These are phyloP conservation scores for Penicillium griseofulvum DNA, from an alignment of 2,329 filamentous ascomycete species.

Conservation along the genomic window DNA sequence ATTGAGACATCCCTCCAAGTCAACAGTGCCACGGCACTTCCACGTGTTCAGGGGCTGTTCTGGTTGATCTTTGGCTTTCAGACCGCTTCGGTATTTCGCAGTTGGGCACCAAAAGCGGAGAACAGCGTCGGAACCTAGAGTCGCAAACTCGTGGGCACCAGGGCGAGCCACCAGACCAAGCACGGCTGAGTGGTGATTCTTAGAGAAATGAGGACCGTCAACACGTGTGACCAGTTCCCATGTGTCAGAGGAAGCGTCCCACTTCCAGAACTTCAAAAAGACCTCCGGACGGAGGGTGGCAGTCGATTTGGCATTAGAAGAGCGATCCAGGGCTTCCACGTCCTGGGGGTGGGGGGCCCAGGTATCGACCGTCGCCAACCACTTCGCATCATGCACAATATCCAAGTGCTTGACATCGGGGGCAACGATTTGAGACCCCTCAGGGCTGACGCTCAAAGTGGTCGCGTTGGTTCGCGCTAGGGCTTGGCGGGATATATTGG, in stretches of 20 bases:
- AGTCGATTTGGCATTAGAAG: constrained; percentile 38
- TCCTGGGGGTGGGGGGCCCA: constrained; percentile 77
- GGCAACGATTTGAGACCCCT: constrained; percentile 69
- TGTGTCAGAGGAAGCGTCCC: constrained; percentile 52
- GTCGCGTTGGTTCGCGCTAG: constrained; percentile 85
- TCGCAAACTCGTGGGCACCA: constrained; percentile 69
- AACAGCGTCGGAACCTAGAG: constrained; percentile 74
- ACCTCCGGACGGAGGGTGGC: constrained; percentile 56
- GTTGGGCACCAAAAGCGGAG: constrained; percentile 81
- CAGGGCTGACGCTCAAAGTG: constrained; percentile 70
- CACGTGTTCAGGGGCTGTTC: constrained; percentile 65
- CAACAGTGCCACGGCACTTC: constrained; percentile 62
- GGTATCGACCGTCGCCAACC: constrained; percentile 88
- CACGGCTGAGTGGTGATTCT: constrained; percentile 55
- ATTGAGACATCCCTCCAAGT: constrained; percentile 43
- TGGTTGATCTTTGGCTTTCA: constrained; percentile 52
- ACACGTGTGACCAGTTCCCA: constrained; percentile 81
- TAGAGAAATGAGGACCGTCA: constrained; percentile 72
- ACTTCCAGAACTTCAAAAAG: constrained; percentile 88
- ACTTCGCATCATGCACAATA: constrained; percentile 76
- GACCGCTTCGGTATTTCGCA: constrained; percentile 65
- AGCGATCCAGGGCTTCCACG: constrained; percentile 54
- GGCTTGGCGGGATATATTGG: constrained; percentile 80
- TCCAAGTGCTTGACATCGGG: constrained; percentile 73
- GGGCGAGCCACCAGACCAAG: constrained; percentile 73